phyloP scores from a whole-genome alignment of 2,329 filamentous ascomycete species.

The Phialophora tarda region DNA sequence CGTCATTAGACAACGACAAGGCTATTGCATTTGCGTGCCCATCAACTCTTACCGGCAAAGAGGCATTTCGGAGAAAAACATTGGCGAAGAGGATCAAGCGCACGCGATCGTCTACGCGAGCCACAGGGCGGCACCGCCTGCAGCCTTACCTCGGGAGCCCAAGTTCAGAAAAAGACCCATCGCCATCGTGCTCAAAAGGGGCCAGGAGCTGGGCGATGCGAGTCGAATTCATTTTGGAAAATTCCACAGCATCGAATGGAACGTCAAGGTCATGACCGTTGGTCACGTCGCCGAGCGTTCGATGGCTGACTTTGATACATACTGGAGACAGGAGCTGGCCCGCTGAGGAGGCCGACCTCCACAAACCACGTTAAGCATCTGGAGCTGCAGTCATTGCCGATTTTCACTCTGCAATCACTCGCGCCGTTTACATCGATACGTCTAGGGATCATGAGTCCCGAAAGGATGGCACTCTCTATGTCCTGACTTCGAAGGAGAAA shows the following conservation, averaged over 20 bases:
- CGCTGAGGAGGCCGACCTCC: neutral
- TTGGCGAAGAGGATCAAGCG: neutral
- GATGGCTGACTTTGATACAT: constrained; percentile 9
- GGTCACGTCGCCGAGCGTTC: constrained; percentile 39
- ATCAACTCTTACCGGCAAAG: constrained; percentile 17
- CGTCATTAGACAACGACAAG: constrained; percentile 16
- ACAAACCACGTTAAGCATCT: neutral
- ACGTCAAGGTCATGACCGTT: constrained; percentile 50
- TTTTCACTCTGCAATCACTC: neutral
- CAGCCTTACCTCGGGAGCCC: constrained; percentile 11
- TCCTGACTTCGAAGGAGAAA: neutral
- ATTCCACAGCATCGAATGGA: constrained; percentile 51
- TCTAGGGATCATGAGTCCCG: neutral
- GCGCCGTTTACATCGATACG: neutral
- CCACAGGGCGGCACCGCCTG: neutral
- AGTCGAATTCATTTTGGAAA: constrained; percentile 53
- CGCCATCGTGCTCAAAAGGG: constrained; percentile 41
- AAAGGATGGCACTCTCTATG: neutral
- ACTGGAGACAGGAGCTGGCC: constrained; percentile 1
- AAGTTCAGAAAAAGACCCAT: constrained; percentile 46
- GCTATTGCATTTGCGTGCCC: constrained; percentile 23
- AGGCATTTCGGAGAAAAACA: neutral
- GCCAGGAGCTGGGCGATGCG: constrained; percentile 41
- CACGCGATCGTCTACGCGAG: neutral
- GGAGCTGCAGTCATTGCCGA: neutral